Percentiles rank a stretch among this genome's conserved stretches.
Evolutionary conservation across 148 eudicot genomes (phyloP).

Genomic region (Beta vulgaris): DNA sequence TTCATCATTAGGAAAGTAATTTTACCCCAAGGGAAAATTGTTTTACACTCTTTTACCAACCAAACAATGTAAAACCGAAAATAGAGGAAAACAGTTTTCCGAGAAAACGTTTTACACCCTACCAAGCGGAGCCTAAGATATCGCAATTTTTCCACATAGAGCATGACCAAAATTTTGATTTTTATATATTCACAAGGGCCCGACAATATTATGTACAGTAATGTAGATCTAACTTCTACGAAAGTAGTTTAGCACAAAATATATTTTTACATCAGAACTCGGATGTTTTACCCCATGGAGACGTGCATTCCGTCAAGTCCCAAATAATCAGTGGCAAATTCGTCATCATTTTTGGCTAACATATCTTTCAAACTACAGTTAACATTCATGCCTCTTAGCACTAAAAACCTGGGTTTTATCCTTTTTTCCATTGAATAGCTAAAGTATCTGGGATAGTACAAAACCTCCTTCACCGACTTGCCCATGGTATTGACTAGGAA

Average conservation of each 20-base stretch:
- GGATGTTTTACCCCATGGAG: background rate
- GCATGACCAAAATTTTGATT: background rate
- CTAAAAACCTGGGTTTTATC: conserved; percentile 70
- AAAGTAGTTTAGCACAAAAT: background rate
- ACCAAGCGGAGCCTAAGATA: too few species aligned
- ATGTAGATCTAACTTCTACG: background rate
- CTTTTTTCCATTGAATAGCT: conserved; percentile 89
- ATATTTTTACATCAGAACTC: background rate
- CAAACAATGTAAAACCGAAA: too few species aligned
- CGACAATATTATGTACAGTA: background rate
- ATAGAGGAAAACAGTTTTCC: too few species aligned
- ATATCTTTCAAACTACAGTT: conserved; percentile 67
- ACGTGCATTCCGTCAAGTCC: conserved; percentile 30
- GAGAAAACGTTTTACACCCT: too few species aligned
- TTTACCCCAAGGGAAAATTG: too few species aligned
- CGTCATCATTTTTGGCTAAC: conserved; percentile 85
- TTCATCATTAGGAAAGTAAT: too few species aligned
- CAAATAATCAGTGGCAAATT: conserved; percentile 61
- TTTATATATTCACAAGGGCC: background rate
- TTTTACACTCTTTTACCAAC: too few species aligned
- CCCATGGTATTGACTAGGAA: conserved; percentile 64
- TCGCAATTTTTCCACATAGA: background rate
- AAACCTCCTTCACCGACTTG: conserved; percentile 58
- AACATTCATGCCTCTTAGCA: conserved; percentile 41
- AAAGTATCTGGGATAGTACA: conserved; percentile 80